phyloP scores from a whole-genome alignment of 2,329 filamentous ascomycete species.

The Cladosporium sp. region DNA sequence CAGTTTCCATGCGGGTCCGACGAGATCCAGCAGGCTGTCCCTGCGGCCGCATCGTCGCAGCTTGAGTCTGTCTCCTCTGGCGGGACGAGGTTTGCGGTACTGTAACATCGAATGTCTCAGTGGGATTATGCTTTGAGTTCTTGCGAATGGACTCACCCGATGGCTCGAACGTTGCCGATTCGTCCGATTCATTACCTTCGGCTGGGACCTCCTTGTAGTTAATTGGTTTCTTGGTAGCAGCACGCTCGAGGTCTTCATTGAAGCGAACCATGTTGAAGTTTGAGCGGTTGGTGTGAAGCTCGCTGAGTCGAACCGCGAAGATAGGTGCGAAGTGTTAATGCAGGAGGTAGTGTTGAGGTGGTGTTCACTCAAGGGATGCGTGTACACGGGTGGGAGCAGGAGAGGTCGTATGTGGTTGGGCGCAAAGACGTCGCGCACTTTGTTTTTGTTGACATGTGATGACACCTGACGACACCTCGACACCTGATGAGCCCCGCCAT shows the following conservation, averaged over 20 bases:
- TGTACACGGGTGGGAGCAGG: background rate
- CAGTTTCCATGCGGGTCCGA: background rate
- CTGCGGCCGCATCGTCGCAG: too few species aligned
- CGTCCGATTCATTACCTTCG: background rate
- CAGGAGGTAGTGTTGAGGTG: background rate
- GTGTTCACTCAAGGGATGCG: background rate
- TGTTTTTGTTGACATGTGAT: background rate
- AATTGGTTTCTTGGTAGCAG: background rate
- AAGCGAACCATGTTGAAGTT: background rate
- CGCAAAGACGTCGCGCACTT: background rate
- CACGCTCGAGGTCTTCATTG: background rate
- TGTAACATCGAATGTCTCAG: background rate
- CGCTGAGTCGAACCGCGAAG: background rate
- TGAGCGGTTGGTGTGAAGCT: background rate
- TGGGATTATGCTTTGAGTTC: background rate
- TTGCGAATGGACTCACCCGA: background rate
- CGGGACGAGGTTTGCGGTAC: too few species aligned
- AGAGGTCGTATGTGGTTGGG: background rate
- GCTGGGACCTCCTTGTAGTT: too few species aligned
- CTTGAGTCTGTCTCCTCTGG: too few species aligned
- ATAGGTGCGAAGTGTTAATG: background rate
- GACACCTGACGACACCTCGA: background rate
- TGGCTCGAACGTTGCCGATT: background rate
- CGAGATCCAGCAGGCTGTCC: too few species aligned
- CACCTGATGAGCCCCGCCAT: background rate